These are phyloP conservation scores for Leccinum truebloodii DNA, from an alignment of 768 basidiomycete species.

Conservation along the genomic window DNA sequence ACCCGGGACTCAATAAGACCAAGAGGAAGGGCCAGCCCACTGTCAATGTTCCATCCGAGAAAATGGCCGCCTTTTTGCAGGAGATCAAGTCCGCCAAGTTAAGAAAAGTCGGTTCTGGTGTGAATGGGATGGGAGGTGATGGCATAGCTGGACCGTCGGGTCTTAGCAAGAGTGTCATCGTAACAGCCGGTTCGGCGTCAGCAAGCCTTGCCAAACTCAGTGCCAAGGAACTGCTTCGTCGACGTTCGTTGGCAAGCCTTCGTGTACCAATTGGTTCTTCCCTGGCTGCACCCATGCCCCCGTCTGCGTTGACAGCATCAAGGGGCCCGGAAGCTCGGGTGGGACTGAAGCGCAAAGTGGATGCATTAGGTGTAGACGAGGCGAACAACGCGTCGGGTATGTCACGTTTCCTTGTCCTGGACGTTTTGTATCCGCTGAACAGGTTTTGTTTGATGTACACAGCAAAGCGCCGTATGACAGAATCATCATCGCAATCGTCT, in stretches of 20 bases:
- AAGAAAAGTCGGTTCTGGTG: slow-evolving; percentile 50
- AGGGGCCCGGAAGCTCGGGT: slow-evolving; percentile 13
- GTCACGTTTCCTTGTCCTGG: slow-evolving; percentile 16
- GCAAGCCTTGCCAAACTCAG: slow-evolving; percentile 11
- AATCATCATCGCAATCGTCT: slow-evolving; percentile 30
- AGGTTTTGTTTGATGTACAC: slow-evolving; percentile 17
- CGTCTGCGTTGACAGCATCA: slow-evolving; percentile 1
- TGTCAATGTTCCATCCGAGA: slow-evolving; percentile 73
- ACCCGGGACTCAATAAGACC: slow-evolving; percentile 33
- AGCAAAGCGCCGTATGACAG: slow-evolving; percentile 41
- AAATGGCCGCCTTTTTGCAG: slow-evolving; percentile 79
- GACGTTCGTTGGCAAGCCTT: slow-evolving; percentile 30
- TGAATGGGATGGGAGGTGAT: slow-evolving; percentile 18
- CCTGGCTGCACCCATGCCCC: slow-evolving; percentile 23
- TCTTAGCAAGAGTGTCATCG: slow-evolving; percentile 32
- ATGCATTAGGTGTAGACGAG: slow-evolving; percentile 26
- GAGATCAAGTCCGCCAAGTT: slow-evolving; percentile 79
- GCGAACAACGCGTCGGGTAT: slow-evolving; percentile 36
- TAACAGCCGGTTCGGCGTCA: slow-evolving; percentile 3
- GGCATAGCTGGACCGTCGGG: slow-evolving; percentile 29
- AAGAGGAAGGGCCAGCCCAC: slow-evolving; percentile 61
- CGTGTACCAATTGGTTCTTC: slow-evolving; percentile 27
- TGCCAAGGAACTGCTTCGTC: slow-evolving; percentile 24
- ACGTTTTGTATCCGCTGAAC: slow-evolving; percentile 3
- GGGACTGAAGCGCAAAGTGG: slow-evolving; percentile 35